phyloP scores from a whole-genome alignment of 345 rosid genomes.

The Arabidopsis arenosa region DNA sequence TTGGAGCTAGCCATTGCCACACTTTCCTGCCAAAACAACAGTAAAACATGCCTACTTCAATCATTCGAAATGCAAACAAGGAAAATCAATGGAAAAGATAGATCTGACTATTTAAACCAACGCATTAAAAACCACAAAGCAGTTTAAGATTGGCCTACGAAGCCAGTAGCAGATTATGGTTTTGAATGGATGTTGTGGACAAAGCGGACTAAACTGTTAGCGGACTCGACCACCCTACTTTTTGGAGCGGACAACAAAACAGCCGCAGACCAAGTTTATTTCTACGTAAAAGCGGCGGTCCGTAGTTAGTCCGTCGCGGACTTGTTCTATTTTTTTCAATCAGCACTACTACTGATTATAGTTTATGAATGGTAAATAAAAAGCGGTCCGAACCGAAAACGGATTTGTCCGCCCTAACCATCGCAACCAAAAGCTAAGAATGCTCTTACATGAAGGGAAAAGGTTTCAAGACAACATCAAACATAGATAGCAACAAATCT shows the following conservation, averaged over 20 bases:
- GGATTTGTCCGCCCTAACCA: no score
- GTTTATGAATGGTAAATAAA: no score
- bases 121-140: slow-evolving; percentile 1
- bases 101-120: slow-evolving; percentile 12
- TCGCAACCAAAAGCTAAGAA: background rate
- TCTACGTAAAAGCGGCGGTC: no score
- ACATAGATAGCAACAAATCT: slow-evolving; percentile 7
- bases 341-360: no score
- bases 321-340: no score
- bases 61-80: slow-evolving; percentile 3
- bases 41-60: background rate
- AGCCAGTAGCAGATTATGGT: background rate
- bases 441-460: background rate
- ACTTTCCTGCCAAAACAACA: slow-evolving; percentile 45
- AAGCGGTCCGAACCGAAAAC: no score
- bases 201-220: no score
- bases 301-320: no score
- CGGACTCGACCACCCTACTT: no score
- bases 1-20: slow-evolving; percentile 76
- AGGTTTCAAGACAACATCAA: background rate
- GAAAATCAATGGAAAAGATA: background rate
- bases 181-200: no score
- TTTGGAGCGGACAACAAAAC: no score
- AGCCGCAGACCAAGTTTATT: no score
- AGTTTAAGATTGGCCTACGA: background rate